Conservation (phyloP, 108 stramenopile species). For the Cyclostephanos invisitatus region DNA sequence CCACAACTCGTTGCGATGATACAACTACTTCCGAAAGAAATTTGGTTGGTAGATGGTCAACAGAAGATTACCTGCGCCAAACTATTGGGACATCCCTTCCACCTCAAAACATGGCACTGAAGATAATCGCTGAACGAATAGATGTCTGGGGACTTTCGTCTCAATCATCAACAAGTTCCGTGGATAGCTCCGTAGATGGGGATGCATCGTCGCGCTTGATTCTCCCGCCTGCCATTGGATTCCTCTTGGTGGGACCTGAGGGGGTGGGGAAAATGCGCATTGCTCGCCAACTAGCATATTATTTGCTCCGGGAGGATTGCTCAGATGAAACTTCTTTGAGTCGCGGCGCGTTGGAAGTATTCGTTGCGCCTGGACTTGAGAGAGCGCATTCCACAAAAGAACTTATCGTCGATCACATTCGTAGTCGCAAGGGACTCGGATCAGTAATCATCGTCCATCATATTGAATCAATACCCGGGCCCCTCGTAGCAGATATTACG, state of each 20-base stretch:
- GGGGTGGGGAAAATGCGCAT: constrained; percentile 35
- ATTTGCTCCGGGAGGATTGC: constrained; percentile 32
- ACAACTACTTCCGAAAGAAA: constrained; percentile 1
- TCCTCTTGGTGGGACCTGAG: constrained; percentile 32
- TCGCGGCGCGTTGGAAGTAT: constrained; percentile 29
- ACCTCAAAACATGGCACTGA: constrained; percentile 41
- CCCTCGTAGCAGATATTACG: constrained; percentile 20
- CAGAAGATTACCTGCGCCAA: constrained; percentile 40
- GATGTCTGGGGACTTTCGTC: constrained; percentile 34
- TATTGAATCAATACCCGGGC: constrained; percentile 29
- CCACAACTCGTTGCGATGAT: background rate
- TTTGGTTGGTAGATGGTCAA: constrained; percentile 23
- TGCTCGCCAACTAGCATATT: constrained; percentile 28
- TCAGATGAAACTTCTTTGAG: background rate
- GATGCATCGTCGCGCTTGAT: constrained; percentile 16
- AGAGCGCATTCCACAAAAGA: constrained; percentile 8
- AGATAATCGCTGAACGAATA: constrained; percentile 32
- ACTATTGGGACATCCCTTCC: constrained; percentile 24
- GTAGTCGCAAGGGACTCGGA: constrained; percentile 23
- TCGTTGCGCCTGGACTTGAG: background rate
- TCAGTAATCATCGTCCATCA: constrained; percentile 41
- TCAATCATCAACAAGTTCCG: background rate
- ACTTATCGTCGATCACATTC: constrained; percentile 36
- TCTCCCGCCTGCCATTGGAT: constrained; percentile 37
- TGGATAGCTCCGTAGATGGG: constrained; percentile 1